phyloP scores from a whole-genome alignment of 2,329 filamentous ascomycete genomes.

The Coniochaeta ligniaria region DNA sequence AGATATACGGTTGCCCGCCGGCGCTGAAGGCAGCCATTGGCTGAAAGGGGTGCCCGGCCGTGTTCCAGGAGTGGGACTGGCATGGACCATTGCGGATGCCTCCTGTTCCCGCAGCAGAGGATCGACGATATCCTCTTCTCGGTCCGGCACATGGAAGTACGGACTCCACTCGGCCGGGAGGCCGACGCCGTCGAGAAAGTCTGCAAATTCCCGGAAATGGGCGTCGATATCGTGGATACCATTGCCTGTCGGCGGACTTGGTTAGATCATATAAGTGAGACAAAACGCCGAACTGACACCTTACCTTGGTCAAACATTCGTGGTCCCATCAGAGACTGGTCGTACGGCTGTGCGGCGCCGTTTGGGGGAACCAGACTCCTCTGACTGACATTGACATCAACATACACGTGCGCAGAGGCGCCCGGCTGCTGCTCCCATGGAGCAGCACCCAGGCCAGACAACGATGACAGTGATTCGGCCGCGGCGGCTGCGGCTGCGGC shows the following conservation, averaged over 20 bases:
- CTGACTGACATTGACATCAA: background rate
- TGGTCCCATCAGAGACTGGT: slow-evolving; percentile 18
- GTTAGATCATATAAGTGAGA: background rate
- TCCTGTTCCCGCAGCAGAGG: slow-evolving; percentile 10
- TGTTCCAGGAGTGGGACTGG: slow-evolving; percentile 4
- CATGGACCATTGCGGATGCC: background rate
- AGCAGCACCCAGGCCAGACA: slow-evolving; percentile 23
- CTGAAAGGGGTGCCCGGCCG: slow-evolving; percentile 26
- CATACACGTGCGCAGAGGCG: background rate
- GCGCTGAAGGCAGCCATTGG: slow-evolving; percentile 28
- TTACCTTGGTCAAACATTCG: slow-evolving; percentile 15
- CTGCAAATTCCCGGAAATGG: slow-evolving; percentile 29
- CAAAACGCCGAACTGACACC: background rate
- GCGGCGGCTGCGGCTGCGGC: slow-evolving; percentile 16
- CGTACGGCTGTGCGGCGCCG: slow-evolving; percentile 8
- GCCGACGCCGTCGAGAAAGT: slow-evolving; percentile 28
- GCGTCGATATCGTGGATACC: slow-evolving; percentile 3
- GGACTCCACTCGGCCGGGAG: slow-evolving; percentile 30
- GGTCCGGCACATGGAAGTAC: slow-evolving; percentile 21
- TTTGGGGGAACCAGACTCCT: background rate
- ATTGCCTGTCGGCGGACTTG: background rate
- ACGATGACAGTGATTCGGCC: slow-evolving; percentile 19
- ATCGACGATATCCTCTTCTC: slow-evolving; percentile 14
- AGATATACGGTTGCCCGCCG: slow-evolving; percentile 18
- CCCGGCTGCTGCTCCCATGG: slow-evolving; percentile 12